Conservation (phyloP, 306 rosid genomes). For the Luffa aegyptiaca region DNA sequence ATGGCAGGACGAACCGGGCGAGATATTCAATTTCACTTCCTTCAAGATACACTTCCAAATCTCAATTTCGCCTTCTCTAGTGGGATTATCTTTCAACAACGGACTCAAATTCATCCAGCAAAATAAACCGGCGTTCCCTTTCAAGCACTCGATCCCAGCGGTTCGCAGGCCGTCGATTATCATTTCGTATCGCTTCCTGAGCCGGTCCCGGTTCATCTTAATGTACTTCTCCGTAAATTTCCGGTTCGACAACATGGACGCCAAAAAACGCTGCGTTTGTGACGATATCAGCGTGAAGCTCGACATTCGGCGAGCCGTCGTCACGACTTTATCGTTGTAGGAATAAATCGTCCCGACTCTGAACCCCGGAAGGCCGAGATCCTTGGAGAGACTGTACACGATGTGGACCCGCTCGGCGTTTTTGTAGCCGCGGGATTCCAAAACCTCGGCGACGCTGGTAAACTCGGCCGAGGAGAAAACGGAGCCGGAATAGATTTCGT, state of each 20-base stretch:
- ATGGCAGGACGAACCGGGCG: conserved; percentile 89
- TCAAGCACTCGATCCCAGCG: conserved; percentile 65
- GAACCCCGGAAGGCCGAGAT: conserved; percentile 86
- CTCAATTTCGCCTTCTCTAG: conserved; percentile 56
- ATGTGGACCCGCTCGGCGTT: conserved; percentile 72
- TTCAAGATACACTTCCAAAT: conserved; percentile 50
- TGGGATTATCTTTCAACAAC: conserved; percentile 36
- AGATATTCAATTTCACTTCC: conserved; percentile 63
- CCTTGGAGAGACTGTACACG: conserved; percentile 89
- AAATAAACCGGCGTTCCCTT: conserved; percentile 86
- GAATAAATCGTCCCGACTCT: conserved; percentile 83
- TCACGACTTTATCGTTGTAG: conserved; percentile 71
- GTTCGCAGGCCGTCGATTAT: conserved; percentile 55
- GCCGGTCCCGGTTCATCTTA: conserved; percentile 47
- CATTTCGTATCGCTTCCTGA: conserved; percentile 56
- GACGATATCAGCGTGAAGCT: conserved; percentile 86
- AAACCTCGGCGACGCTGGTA: conserved; percentile 58
- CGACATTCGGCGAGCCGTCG: conserved; percentile 82
- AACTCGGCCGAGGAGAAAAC: conserved; percentile 57
- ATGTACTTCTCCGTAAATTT: conserved; percentile 50
- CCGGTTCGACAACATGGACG: conserved; percentile 62
- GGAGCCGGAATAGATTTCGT: conserved; percentile 93
- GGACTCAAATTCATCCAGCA: conserved; percentile 92
- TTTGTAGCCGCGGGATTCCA: conserved; percentile 27
- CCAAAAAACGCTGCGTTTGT: conserved; percentile 67